Evolutionary conservation across 495 filamentous ascomycete genomes (phyloP), one percentile per base, ranked within the genome.

Genomic region (Pyronema omphalodes): DNA sequence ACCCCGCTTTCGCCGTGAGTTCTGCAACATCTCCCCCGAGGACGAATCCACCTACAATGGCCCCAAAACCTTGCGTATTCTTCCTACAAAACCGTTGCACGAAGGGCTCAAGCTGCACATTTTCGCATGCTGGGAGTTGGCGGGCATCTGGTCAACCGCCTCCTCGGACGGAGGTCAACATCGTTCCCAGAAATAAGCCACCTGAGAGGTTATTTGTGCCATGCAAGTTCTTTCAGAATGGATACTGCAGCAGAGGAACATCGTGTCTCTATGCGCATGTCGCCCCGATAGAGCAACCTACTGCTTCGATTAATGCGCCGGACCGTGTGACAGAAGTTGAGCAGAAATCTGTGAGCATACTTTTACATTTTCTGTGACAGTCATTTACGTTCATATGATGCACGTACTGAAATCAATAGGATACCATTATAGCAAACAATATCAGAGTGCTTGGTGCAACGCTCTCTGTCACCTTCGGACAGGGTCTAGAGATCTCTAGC

Each of bases 391-490:
- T 29, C 5, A 29, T 5, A 29, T 5, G 23, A 5, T 29, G 23
- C 23, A 29, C 23, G 23, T 29, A 29, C 23, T 29, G 23, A 29
- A 29, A 29, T 1, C 1, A 29, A 29, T 29, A 29, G 23, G 23
- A 29, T 29, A 2, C 23, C 2, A 5, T 29, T 29, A 29, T 29
- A 1, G 2, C 23, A 5, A 29, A 29, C 23, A 29, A 29, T 29
- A 29, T 29, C 23, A 29, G 58, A 11, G 11, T 60, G 18, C 60
- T 60, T 58, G 59, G 59, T 4, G 43, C 37, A 23, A 58, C 56
- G 3, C 45, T 58, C 6, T 50, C 48, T 17, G 56, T 63, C 34
- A 56, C 55, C 1, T 63, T 62, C 48, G 60, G 60, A 37, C 46
- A 44, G 0, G 60, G 60, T 8, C 53, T 63, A 1, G 12, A 9